Evolutionary conservation across 768 basidiomycete genomes (phyloP).

Genomic region (Trametes punicea): DNA sequence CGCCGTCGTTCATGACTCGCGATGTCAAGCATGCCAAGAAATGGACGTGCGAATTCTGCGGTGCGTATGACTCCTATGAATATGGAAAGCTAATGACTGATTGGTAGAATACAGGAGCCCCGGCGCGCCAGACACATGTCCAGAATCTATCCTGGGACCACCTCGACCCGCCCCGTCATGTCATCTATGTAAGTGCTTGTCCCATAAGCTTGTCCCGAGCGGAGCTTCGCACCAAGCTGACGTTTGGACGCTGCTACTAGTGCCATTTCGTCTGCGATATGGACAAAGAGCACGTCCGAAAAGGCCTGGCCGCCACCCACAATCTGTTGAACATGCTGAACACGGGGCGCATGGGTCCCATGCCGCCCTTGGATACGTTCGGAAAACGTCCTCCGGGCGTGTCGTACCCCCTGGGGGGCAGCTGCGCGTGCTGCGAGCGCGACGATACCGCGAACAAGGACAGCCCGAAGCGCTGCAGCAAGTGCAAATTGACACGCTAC

Average conservation of each 20-base stretch:
- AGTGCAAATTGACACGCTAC: conserved; percentile 12
- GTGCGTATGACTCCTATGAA: background rate
- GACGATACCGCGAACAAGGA: conserved; percentile 1
- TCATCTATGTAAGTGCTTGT: background rate
- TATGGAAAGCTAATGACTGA: background rate
- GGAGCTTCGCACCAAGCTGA: background rate
- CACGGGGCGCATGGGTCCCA: background rate
- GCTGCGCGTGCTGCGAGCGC: conserved; percentile 12
- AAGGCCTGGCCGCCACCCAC: background rate
- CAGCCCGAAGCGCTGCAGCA: conserved; percentile 5
- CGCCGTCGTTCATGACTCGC: background rate
- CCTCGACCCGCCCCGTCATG: conserved; percentile 8
- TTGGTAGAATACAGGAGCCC: background rate
- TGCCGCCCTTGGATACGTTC: background rate
- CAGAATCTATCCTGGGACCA: conserved; percentile 7
- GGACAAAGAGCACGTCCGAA: conserved; percentile 4
- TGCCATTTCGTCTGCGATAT: conserved; percentile 14
- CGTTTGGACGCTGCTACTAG: background rate
- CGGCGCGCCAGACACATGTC: conserved; percentile 9
- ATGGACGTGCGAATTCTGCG: conserved; percentile 16
- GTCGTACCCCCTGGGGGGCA: conserved; percentile 7
- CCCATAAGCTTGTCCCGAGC: no score
- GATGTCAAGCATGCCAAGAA: conserved; percentile 15
- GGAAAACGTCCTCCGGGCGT: background rate
- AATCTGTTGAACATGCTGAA: background rate